Base-by-base conservation (phyloP, 2,329 filamentous ascomycete genomes). In the Graphilbum sp. region DNA sequence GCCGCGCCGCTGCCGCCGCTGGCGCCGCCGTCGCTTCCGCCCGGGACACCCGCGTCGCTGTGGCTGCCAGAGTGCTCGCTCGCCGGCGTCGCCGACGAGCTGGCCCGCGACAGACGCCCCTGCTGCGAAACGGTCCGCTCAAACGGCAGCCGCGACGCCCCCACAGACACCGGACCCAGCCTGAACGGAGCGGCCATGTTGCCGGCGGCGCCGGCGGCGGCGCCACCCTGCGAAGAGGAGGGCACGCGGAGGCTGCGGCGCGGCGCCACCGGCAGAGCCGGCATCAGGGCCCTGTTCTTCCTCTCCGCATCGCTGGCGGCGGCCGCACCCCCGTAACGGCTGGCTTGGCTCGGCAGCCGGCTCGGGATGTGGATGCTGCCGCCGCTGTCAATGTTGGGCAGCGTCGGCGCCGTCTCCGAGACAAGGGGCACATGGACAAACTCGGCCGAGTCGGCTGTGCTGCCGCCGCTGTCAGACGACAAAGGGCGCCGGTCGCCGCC, bases 311-410 rank as follows among this genome's bases (percentile, higher is more conserved):
- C 61, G 21, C 21, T 11, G 21, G 21, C 11, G 11, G 5, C 21
- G 21, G 11, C 27, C 6, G 27, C 27, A 29, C 52, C 55, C 32
- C 59, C 60, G 15, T 50, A 46, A 29, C 44, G 58, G 50, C 37
- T 75, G 17, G 66, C 66, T 2, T 33, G 19, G 33, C 43, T 45
- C 3, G 43, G 43, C 23, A 70, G 61, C 19, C 77, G 67, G 50
- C 71, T 79, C 2, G 76, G 75, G 23, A 82, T 51, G 38, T 73
- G 71, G 41, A 83, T 74, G 31, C 61, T 66, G 40, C 64, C 70
- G 13, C 67, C 69, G 1, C 66, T 60, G 41, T 75, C 69, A 19
- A 80, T 66, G 4, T 67, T 66, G 0, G 75, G 77, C 29, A 84
- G 55, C 4, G 63, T 58, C 1, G 75, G 72, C 3, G 74, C 63